Evolutionary conservation across 306 rosid species (phyloP).

Genomic region (Prunus armeniaca): DNA sequence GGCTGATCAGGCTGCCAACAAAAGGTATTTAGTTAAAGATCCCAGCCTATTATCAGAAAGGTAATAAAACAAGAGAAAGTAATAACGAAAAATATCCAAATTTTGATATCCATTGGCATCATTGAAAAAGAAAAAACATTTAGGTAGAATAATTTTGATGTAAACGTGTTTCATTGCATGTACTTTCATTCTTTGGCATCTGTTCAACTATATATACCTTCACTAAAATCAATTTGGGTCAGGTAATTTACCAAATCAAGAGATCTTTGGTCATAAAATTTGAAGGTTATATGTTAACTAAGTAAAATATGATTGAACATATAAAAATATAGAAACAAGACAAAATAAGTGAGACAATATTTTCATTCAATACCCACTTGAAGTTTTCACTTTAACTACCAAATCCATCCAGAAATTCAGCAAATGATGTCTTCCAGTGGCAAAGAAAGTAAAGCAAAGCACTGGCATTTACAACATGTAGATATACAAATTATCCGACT

Average conservation of each 20-base stretch:
- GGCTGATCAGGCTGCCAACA: constrained; percentile 66
- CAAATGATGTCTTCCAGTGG: neutral
- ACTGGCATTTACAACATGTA: neutral
- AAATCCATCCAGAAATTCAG: neutral
- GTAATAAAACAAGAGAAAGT: neutral
- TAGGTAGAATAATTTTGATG: neutral
- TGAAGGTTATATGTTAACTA: neutral
- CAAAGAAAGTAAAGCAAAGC: neutral
- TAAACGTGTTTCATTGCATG: neutral
- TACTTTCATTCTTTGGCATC: neutral
- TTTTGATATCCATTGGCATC: neutral
- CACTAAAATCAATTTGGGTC: neutral
- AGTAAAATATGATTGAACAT: neutral
- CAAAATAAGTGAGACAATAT: neutral
- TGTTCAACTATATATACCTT: neutral
- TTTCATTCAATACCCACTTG: neutral
- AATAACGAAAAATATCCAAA: neutral
- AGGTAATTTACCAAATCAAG: neutral
- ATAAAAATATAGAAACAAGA: neutral
- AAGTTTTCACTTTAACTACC: neutral
- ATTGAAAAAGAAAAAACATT: neutral
- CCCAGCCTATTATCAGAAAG: neutral
- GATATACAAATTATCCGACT: neutral
- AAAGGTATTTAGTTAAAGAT: neutral
- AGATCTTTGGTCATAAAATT: neutral